Conservation (phyloP, 225 moss, liverwort and hornwort genomes). For the Pseudisothecium myosuroides region DNA sequence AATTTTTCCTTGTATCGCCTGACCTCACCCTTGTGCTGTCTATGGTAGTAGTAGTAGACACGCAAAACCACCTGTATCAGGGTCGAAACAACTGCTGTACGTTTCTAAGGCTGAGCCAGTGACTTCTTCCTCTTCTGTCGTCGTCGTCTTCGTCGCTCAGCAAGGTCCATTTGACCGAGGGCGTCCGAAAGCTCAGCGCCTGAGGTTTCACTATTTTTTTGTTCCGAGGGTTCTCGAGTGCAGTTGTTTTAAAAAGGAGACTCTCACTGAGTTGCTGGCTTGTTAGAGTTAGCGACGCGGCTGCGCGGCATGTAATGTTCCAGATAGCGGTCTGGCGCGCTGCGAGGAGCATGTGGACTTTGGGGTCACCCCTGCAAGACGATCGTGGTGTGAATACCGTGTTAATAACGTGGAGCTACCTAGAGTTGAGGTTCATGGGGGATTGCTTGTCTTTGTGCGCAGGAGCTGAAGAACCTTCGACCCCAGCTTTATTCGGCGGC, state of each 20-base stretch:
- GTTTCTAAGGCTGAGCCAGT: not conserved
- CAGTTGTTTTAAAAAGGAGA: not conserved
- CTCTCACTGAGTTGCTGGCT: not conserved
- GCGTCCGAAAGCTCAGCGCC: not conserved
- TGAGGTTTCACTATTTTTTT: not conserved
- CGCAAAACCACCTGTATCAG: not conserved
- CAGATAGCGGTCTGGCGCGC: not conserved
- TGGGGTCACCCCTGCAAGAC: not conserved
- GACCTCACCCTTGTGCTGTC: not conserved
- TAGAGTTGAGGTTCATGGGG: not conserved
- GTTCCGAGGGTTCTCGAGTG: not conserved
- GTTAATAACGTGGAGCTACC: not conserved
- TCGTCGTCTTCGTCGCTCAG: not conserved
- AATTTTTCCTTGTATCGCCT: not conserved
- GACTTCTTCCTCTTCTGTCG: not conserved
- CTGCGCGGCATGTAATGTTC: not conserved
- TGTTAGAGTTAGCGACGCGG: not conserved
- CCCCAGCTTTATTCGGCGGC: constrained; percentile 96
- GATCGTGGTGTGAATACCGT: not conserved
- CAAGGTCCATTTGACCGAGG: not conserved
- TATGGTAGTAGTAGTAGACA: not conserved
- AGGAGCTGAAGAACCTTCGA: constrained; percentile 98
- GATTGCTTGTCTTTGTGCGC: not conserved
- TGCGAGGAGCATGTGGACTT: not conserved
- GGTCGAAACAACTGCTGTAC: not conserved